A percentile compares a stretch with the other conserved stretches of the same genome.
Evolutionary conservation across 768 basidiomycete species (phyloP).

Genomic region (Tubosaeta sp.): DNA sequence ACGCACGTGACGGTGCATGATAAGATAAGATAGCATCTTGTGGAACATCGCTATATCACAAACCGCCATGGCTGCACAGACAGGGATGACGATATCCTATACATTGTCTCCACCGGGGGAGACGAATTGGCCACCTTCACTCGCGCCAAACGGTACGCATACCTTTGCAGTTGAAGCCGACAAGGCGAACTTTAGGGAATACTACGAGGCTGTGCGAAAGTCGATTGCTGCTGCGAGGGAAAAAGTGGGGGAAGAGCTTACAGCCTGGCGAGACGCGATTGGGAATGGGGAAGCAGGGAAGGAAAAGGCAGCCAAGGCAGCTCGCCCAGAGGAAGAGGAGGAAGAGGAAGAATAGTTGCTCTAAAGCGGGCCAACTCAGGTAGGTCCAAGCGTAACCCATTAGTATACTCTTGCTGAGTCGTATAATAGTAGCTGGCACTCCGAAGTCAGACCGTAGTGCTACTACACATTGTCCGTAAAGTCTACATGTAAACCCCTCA

Average conservation of each 20-base stretch:
- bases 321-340: slow-evolving; percentile 44
- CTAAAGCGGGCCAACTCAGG: neutral
- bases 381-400: neutral
- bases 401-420: neutral
- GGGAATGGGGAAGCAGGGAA: slow-evolving; percentile 61
- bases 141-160: slow-evolving; percentile 22
- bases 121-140: slow-evolving; percentile 13
- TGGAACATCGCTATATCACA: too few species aligned
- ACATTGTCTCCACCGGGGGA: slow-evolving; percentile 19
- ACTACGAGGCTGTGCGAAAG: slow-evolving; percentile 48
- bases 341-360: slow-evolving; percentile 37
- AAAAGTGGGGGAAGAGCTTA: slow-evolving; percentile 62
- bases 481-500: slow-evolving; percentile 8
- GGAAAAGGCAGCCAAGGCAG: slow-evolving; percentile 43
- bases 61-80: slow-evolving; percentile 14
- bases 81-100: slow-evolving; percentile 20
- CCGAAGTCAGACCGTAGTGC: neutral
- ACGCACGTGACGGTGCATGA: slow-evolving; percentile 16
- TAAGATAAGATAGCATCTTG: slow-evolving; percentile 21
- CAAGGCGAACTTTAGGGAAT: slow-evolving; percentile 21
- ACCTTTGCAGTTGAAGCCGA: slow-evolving; percentile 22
- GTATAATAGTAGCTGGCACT: too few species aligned
- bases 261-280: slow-evolving; percentile 69
- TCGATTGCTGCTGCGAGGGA: slow-evolving; percentile 51
- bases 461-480: neutral